Conservation (phyloP, 257 asterid genomes). For the Solanum boliviense region DNA sequence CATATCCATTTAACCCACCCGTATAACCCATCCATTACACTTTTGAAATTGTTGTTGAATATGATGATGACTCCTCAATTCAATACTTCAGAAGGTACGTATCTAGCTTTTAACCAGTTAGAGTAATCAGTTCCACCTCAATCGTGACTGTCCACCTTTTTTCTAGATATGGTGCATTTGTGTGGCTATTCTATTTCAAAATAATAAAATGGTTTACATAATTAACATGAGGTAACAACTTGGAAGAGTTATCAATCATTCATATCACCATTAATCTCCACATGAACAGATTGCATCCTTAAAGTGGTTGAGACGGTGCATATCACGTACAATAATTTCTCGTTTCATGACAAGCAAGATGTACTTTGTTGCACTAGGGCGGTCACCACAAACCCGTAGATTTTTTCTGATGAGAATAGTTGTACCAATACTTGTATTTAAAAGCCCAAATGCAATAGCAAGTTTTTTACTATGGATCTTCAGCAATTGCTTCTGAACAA, state of each 20-base stretch:
- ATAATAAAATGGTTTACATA: neutral
- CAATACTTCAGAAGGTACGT: neutral
- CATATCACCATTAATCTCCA: slow-evolving; percentile 84
- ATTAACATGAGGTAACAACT: neutral
- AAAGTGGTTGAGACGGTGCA: slow-evolving; percentile 91
- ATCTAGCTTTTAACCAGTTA: neutral
- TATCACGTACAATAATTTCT: slow-evolving; percentile 71
- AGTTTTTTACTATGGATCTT: slow-evolving; percentile 79
- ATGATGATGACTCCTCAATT: neutral
- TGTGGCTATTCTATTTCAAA: neutral
- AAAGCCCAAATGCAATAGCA: slow-evolving; percentile 66
- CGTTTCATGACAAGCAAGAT: slow-evolving; percentile 62
- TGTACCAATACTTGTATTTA: slow-evolving; percentile 51
- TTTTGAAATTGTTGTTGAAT: neutral
- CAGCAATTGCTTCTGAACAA: slow-evolving; percentile 59
- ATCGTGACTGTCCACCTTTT: neutral
- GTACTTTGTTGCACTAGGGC: slow-evolving; percentile 70
- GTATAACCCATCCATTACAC: too few species aligned
- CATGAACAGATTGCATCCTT: slow-evolving; percentile 74
- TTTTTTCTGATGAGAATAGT: slow-evolving; percentile 78
- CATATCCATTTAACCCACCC: too few species aligned
- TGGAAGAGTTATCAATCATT: neutral
- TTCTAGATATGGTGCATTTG: neutral
- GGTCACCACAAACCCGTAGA: slow-evolving; percentile 79
- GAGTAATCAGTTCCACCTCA: neutral